Percentiles rank a stretch among this genome's conserved stretches.
Conservation (phyloP, 2,329 filamentous ascomycete genomes). For the Fusarium sp. region DNA sequence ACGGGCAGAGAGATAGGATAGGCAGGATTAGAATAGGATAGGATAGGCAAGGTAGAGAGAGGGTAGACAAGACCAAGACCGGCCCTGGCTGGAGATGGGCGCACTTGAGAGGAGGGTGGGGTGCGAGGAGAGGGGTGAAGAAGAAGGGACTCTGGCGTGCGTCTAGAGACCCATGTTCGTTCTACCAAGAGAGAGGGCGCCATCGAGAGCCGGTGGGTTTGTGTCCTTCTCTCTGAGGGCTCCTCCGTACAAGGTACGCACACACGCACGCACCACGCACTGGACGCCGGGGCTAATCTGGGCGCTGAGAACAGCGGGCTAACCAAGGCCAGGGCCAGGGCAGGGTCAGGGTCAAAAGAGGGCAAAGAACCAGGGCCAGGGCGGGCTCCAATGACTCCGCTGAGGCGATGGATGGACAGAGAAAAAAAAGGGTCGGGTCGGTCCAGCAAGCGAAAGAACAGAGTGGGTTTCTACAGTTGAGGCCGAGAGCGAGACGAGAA, state of each 20-base stretch:
- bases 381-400: slow-evolving; percentile 8
- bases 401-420: slow-evolving; percentile 3
- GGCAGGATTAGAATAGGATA: slow-evolving; percentile 21
- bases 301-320: slow-evolving; percentile 42
- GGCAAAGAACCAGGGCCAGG: slow-evolving; percentile 15
- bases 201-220: slow-evolving; percentile 16
- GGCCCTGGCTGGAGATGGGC: slow-evolving; percentile 28
- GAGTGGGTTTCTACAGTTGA: background rate
- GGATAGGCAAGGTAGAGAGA: slow-evolving; percentile 28
- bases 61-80: slow-evolving; percentile 38
- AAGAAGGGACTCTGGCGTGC: slow-evolving; percentile 2
- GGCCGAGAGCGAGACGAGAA: background rate
- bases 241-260: slow-evolving; percentile 17
- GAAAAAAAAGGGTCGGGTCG: background rate
- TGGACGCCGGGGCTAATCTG: slow-evolving; percentile 14
- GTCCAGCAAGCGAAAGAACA: background rate
- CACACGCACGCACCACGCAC: background rate
- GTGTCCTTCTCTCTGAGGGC: slow-evolving; percentile 8
- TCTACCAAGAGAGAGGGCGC: background rate
- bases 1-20: slow-evolving; percentile 32
- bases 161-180: slow-evolving; percentile 4
- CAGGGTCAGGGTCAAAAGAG: slow-evolving; percentile 17
- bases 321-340: slow-evolving; percentile 23
- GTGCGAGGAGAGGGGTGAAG: slow-evolving; percentile 15
- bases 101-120: slow-evolving; percentile 30